A percentile compares a stretch with the other conserved stretches of the same genome.
Conservation (phyloP, 148 eudicot genomes). For the Amaranthus hypochondriacus region DNA sequence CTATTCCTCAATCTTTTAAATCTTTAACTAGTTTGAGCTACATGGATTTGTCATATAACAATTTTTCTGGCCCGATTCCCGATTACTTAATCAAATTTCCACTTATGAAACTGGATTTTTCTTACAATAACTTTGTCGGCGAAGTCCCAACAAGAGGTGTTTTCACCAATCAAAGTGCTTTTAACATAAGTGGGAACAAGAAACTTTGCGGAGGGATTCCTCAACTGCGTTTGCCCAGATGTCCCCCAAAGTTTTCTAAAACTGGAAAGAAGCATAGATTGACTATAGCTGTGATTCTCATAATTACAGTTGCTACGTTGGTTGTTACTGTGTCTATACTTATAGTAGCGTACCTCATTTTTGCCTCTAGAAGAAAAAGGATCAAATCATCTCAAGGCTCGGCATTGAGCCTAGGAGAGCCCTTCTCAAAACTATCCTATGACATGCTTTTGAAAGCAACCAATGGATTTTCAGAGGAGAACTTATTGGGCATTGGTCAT, state of each 20-base stretch:
- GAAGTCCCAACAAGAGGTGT: conserved; percentile 25
- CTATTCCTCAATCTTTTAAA: conserved; percentile 20
- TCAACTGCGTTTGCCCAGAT: conserved; percentile 25
- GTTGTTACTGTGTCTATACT: neutral
- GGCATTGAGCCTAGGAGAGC: neutral
- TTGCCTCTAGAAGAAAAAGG: conserved; percentile 4
- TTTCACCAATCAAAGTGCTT: conserved; percentile 26
- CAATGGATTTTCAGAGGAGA: conserved; percentile 7
- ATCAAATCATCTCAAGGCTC: neutral
- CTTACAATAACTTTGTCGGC: conserved; percentile 31
- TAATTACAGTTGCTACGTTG: neutral
- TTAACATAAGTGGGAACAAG: conserved; percentile 23
- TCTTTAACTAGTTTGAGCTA: conserved; percentile 15
- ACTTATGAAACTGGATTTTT: conserved; percentile 15
- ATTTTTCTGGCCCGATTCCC: conserved; percentile 30
- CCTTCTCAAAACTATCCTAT: conserved; percentile 19
- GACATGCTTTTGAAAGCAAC: conserved; percentile 21
- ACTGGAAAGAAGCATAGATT: neutral
- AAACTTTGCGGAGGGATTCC: conserved; percentile 33
- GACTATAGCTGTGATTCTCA: neutral
- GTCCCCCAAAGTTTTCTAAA: neutral
- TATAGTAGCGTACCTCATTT: neutral
- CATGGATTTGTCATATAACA: conserved; percentile 29
- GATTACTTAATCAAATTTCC: conserved; percentile 8
- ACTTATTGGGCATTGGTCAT: conserved; percentile 19